phyloP scores from a whole-genome alignment of 2,329 filamentous ascomycete genomes.

The Calonectria ilicicola region DNA sequence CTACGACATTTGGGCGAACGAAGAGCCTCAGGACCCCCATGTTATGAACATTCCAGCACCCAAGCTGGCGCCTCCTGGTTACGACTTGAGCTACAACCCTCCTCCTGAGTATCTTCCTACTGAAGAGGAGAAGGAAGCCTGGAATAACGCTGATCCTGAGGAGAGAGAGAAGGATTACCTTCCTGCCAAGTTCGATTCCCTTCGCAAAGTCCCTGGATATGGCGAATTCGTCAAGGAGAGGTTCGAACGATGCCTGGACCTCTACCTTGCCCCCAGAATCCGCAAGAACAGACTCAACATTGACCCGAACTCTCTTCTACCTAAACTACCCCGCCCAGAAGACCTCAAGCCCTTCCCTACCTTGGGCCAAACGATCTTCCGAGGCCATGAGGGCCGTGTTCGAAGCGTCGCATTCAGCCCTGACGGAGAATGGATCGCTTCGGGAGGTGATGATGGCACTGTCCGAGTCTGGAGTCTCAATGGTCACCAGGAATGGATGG shows the following conservation, averaged over 20 bases:
- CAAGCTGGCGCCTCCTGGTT: constrained; percentile 91
- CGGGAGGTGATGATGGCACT: constrained; percentile 93
- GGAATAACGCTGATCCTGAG: constrained; percentile 89
- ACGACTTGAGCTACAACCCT: constrained; percentile 96
- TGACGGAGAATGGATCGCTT: constrained; percentile 86
- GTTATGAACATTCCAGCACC: constrained; percentile 96
- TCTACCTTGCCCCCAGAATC: constrained; percentile 93
- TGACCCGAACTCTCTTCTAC: constrained; percentile 90
- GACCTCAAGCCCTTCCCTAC: constrained; percentile 97
- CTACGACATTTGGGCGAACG: constrained; percentile 96
- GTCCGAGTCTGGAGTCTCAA: constrained; percentile 93
- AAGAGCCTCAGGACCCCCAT: constrained; percentile 84
- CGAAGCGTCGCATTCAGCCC: constrained; percentile 88
- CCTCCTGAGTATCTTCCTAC: constrained; percentile 94
- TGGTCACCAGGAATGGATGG: constrained; percentile 88
- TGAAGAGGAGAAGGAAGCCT: constrained; percentile 83
- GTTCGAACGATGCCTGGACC: constrained; percentile 93
- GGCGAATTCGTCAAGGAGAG: constrained; percentile 92
- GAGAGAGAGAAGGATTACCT: constrained; percentile 92
- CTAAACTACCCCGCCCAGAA: constrained; percentile 92
- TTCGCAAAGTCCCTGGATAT: constrained; percentile 94
- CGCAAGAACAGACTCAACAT: constrained; percentile 96
- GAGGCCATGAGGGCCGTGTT: constrained; percentile 89
- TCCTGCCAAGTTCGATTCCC: constrained; percentile 82
- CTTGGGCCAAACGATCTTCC: constrained; percentile 86